phyloP scores from a whole-genome alignment of 306 rosid species.

The Gillenia trifoliata region DNA sequence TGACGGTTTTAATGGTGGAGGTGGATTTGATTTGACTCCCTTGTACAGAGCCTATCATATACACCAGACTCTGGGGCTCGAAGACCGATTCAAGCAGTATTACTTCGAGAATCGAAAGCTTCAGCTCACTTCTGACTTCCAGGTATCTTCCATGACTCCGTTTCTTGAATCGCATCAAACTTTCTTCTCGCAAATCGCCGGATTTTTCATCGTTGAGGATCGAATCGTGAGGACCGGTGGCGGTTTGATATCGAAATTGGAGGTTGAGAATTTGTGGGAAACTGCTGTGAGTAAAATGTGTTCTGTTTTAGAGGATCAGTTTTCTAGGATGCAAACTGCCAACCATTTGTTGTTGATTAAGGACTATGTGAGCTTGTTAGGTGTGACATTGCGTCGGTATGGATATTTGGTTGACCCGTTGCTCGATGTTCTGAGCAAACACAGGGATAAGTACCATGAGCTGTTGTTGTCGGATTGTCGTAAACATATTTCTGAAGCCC shows the following conservation, averaged over 20 bases:
- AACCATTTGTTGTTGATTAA: conserved; percentile 87
- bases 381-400: conserved; percentile 83
- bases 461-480: conserved; percentile 83
- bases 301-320: conserved; percentile 96
- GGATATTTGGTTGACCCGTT: conserved; percentile 88
- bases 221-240: conserved; percentile 91
- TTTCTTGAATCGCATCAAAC: conserved; percentile 98
- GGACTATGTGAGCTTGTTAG: conserved; percentile 92
- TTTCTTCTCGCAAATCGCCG: conserved; percentile 93
- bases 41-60: conserved; percentile 78
- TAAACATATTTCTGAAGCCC: conserved; percentile 83
- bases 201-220: conserved; percentile 95
- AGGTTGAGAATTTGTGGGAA: conserved; percentile 97
- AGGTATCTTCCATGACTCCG: conserved; percentile 99
- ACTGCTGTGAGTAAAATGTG: conserved; percentile 98
- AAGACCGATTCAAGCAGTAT: conserved; percentile 84
- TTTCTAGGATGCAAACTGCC: conserved; percentile 98
- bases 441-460: conserved; percentile 97
- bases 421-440: conserved; percentile 97
- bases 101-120: conserved; percentile 93
- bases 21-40: conserved; percentile 83
- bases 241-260: conserved; percentile 77
- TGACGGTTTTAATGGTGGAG: conserved; percentile 44
- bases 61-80: conserved; percentile 87
- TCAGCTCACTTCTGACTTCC: conserved; percentile 92